Conservation (phyloP, 2,329 filamentous ascomycete species). For the Aspergillus felis region DNA sequence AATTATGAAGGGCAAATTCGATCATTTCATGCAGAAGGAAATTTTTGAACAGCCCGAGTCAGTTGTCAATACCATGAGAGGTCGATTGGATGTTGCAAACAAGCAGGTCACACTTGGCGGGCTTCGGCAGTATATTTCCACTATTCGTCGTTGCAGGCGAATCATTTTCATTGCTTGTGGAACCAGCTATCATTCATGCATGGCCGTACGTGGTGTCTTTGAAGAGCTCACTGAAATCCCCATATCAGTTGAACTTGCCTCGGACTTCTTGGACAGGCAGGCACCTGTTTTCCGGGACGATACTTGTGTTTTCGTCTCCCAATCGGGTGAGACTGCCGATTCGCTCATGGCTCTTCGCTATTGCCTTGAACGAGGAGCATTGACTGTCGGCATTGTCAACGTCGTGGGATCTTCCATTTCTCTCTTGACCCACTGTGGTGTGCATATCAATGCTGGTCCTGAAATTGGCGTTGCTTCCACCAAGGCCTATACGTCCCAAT, state of each 20-base stretch:
- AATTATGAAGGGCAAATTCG: constrained; percentile 99
- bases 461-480: constrained; percentile 99
- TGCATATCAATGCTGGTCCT: constrained; percentile 97
- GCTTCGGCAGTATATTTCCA: constrained; percentile 90
- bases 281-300: constrained; percentile 99
- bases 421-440: constrained; percentile 97
- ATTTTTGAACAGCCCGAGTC: constrained; percentile 99
- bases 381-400: constrained; percentile 98
- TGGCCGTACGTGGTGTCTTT: constrained; percentile 97
- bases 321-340: constrained; percentile 97
- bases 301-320: constrained; percentile 97
- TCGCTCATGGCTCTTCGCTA: constrained; percentile 95
- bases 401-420: constrained; percentile 98
- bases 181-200: constrained; percentile 98
- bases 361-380: constrained; percentile 93
- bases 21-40: constrained; percentile 99
- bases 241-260: constrained; percentile 93
- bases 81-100: constrained; percentile 88
- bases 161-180: constrained; percentile 99
- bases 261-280: constrained; percentile 94
- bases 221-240: constrained; percentile 98
- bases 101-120: constrained; percentile 95
- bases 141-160: constrained; percentile 91
- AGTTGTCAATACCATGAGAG: constrained; percentile 99
- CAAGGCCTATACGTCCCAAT: constrained; percentile 99